phyloP scores from a whole-genome alignment of 176 grass and related monocot genomes.

The Lolium rigidum region DNA sequence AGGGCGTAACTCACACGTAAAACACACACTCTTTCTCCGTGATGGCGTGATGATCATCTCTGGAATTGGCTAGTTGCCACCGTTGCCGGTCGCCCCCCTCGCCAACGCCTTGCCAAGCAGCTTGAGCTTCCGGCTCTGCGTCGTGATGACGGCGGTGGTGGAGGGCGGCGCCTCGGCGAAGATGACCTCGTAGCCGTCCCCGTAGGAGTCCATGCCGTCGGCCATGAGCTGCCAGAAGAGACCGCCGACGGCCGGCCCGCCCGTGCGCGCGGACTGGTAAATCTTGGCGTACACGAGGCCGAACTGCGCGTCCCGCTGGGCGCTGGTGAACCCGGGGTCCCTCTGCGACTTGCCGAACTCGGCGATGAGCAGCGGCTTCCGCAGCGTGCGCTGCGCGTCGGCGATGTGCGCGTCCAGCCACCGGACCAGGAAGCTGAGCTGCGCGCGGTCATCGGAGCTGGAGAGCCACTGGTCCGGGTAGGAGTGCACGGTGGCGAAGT shows the following conservation, averaged over 20 bases:
- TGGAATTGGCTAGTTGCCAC: not conserved
- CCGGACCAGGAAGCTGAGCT: conserved; percentile 63
- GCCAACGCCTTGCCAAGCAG: conserved; percentile 53
- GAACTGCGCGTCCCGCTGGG: conserved; percentile 69
- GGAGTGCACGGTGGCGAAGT: conserved; percentile 96
- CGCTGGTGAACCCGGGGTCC: conserved; percentile 71
- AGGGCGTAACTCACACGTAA: not conserved
- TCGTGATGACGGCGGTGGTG: conserved; percentile 65
- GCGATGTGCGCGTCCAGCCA: conserved; percentile 86
- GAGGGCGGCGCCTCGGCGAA: conserved; percentile 54
- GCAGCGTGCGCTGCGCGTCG: conserved; percentile 56
- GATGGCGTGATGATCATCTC: not conserved
- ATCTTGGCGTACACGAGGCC: conserved; percentile 69
- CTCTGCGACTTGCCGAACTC: conserved; percentile 86
- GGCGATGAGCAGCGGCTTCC: conserved; percentile 77
- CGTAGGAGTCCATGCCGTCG: conserved; percentile 83
- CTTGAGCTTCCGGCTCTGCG: conserved; percentile 61
- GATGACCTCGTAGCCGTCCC: conserved; percentile 88
- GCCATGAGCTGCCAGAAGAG: conserved; percentile 92
- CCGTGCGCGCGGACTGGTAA: conserved; percentile 66
- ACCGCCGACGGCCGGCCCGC: conserved; percentile 59
- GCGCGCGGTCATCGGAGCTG: conserved; percentile 46
- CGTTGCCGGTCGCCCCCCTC: conserved; percentile 21
- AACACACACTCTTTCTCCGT: not conserved
- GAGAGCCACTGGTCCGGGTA: conserved; percentile 96